A percentile compares a stretch with the other conserved stretches of the same genome.
These are phyloP conservation scores for Paramecium bursaria DNA, from an alignment of 73 alveolate species.

Conservation along the genomic window DNA sequence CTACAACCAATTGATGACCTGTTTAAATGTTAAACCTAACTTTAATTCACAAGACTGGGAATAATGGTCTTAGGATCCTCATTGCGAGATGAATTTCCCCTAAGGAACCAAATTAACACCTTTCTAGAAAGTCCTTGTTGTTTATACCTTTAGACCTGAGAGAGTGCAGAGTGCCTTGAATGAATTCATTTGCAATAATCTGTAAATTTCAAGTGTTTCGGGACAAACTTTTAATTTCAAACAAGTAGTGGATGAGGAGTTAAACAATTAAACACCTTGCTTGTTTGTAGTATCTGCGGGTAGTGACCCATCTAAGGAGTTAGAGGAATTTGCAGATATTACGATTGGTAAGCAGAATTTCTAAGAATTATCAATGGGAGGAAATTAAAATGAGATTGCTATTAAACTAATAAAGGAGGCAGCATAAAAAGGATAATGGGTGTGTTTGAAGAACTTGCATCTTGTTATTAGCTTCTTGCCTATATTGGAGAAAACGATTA, in stretches of 20 bases:
- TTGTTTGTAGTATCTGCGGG: conserved; percentile 99
- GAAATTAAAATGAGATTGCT: conserved; percentile 98
- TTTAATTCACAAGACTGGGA: conserved; percentile 83
- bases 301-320: conserved; percentile 99
- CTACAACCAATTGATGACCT: conserved; percentile 86
- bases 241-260: conserved; percentile 90
- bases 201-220: conserved; percentile 93
- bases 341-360: conserved; percentile 96
- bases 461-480: conserved; percentile 99
- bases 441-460: conserved; percentile 98
- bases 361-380: conserved; percentile 99
- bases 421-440: conserved; percentile 99
- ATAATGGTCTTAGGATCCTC: conserved; percentile 80
- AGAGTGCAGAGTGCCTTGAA: conserved; percentile 98
- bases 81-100: conserved; percentile 94
- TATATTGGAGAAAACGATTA: conserved; percentile 96
- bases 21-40: conserved; percentile 79
- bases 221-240: conserved; percentile 95
- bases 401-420: conserved; percentile 89
- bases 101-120: conserved; percentile 84
- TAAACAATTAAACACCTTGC: conserved; percentile 90
- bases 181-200: conserved; percentile 95
- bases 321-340: conserved; percentile 98
- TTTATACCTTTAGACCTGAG: conserved; percentile 99
- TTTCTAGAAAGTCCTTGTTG: conserved; percentile 94